Percentiles rank a stretch among this genome's conserved stretches.
Conservation (phyloP, 2,329 filamentous ascomycete genomes). For the Colletotrichum nymphaeae region DNA sequence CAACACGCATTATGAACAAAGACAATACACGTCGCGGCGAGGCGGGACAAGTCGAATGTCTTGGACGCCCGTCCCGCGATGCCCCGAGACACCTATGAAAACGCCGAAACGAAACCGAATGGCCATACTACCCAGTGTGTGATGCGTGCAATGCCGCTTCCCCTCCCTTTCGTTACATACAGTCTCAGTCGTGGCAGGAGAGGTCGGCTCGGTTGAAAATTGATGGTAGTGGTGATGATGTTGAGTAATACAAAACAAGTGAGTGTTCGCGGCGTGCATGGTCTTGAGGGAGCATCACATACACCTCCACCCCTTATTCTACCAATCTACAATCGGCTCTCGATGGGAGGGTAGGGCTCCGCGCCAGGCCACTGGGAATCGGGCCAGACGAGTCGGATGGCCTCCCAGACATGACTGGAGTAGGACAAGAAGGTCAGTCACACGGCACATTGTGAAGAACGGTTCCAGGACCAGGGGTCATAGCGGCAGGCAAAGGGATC, state of each 20-base stretch:
- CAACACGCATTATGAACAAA: background rate
- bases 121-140: background rate
- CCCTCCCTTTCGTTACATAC: slow-evolving; percentile 5
- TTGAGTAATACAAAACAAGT: slow-evolving; percentile 13
- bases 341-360: slow-evolving; percentile 73
- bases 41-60: background rate
- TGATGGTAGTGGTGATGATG: background rate
- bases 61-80: slow-evolving; percentile 7
- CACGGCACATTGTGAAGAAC: slow-evolving; percentile 34
- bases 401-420: slow-evolving; percentile 90
- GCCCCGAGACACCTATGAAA: slow-evolving; percentile 3
- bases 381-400: slow-evolving; percentile 91
- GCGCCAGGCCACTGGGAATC: slow-evolving; percentile 86
- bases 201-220: background rate
- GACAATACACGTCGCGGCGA: background rate
- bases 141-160: background rate
- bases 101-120: background rate
- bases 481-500: slow-evolving; percentile 8
- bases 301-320: background rate
- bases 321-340: slow-evolving; percentile 77
- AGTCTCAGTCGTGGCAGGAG: background rate
- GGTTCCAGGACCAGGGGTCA: slow-evolving; percentile 19
- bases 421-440: slow-evolving; percentile 33
- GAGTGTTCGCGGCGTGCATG: background rate
- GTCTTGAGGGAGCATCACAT: background rate